These are phyloP conservation scores for Crucibulum laeve DNA, from an alignment of 768 basidiomycete species.

Conservation along the genomic window DNA sequence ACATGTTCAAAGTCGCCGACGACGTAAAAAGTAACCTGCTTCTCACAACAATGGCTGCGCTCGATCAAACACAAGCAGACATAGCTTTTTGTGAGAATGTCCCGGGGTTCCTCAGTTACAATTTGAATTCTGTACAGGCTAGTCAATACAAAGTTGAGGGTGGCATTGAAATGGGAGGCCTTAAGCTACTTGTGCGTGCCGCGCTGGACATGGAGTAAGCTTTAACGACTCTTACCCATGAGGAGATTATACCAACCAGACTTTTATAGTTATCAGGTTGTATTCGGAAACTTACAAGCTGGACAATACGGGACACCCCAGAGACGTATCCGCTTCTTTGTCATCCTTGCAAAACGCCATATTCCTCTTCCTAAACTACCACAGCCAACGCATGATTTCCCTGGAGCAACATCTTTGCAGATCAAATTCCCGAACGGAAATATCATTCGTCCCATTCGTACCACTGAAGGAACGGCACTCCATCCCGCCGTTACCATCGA, in stretches of 20 bases:
- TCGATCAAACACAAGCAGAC: slow-evolving; percentile 41
- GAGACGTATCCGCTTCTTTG: slow-evolving; percentile 47
- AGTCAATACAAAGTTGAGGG: slow-evolving; percentile 46
- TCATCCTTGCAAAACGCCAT: slow-evolving; percentile 41
- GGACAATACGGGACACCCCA: slow-evolving; percentile 57
- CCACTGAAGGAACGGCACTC: slow-evolving; percentile 45
- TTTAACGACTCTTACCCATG: not conserved
- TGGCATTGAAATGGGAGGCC: slow-evolving; percentile 68
- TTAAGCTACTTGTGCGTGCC: slow-evolving; percentile 62
- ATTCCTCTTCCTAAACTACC: slow-evolving; percentile 45
- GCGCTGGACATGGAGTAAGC: slow-evolving; percentile 64
- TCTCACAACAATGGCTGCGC: slow-evolving; percentile 50
- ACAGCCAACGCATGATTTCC: slow-evolving; percentile 53
- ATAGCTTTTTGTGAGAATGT: slow-evolving; percentile 52
- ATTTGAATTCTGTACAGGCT: slow-evolving; percentile 35
- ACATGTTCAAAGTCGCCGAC: slow-evolving; percentile 65
- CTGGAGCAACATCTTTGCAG: slow-evolving; percentile 34
- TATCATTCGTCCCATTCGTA: slow-evolving; percentile 38
- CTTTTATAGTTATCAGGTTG: slow-evolving; percentile 45
- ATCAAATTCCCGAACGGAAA: slow-evolving; percentile 46
- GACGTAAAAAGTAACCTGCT: slow-evolving; percentile 69
- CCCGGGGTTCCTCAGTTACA: slow-evolving; percentile 41
- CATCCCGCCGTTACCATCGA: slow-evolving; percentile 57
- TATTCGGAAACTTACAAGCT: slow-evolving; percentile 46
- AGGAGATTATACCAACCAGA: not conserved